Base-by-base conservation (phyloP, 805 yeast species). In the Zygoascus biomembranicola region DNA sequence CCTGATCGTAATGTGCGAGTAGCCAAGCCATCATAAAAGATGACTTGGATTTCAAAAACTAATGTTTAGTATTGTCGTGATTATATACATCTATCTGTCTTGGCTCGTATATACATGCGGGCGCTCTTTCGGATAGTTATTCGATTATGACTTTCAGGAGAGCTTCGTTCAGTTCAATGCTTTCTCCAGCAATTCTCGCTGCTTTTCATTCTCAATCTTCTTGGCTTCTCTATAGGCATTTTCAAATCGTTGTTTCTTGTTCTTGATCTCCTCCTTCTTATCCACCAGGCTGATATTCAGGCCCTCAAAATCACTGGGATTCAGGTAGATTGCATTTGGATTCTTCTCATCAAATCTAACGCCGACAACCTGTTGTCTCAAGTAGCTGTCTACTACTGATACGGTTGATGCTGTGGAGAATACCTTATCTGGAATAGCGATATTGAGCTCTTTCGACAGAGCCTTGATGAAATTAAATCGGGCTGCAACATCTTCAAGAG, bases 281-380 rank as follows among this genome's bases (percentile, higher is more conserved):
- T 77, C 81, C 56, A 82, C 71, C 57, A 68, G 32, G 0, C 57
- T 58, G 32, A 69, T 55, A 53, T 85, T 87, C 4, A 79, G 72
- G 42, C 85, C 80, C 32, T 69, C 72, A 62, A 80, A 85, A 46
- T 79, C 82, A 31, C 72, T 73, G 8, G 72, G 66, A 54, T 80
- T 72, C 59, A 87, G 73, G 56, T 82, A 80, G 53, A 87, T 79
- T 31, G 88, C 92, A 61, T 85, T 79, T n/a, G 94, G 90, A 62
- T 82, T 79, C 64, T 82, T 77, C 63, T 85, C 90, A 61, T 78
- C 79, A 58, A 71, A 76, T 60, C 75, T 72, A 18, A 63, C 59
- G 20, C 75, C 74, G 26, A 76, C 70, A n/a, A 75, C 64, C 52
- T 68, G 57, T 9, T 60, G 51, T 0, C 59, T 35, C 48, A 80